phyloP scores from a whole-genome alignment of 306 rosid genomes.

The Trifolium subterraneum region DNA sequence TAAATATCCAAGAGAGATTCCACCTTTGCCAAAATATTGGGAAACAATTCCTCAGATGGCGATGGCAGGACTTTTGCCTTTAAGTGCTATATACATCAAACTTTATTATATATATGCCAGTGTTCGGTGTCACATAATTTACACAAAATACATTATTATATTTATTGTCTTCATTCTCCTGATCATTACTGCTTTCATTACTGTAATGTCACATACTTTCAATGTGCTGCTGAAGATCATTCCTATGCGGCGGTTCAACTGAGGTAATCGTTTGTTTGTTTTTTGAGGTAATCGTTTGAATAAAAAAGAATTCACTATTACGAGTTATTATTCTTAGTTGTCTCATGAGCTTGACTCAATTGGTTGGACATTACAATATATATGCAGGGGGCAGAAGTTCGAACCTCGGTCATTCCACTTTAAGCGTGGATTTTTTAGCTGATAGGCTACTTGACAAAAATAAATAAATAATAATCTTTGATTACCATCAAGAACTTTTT shows the following conservation, averaged over 20 bases:
- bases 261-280: constrained; percentile 45
- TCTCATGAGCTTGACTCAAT: too few relatives aligned
- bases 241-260: constrained; percentile 59
- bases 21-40: constrained; percentile 59
- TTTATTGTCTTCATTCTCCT: constrained; percentile 61
- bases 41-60: constrained; percentile 57
- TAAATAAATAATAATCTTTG: too few relatives aligned
- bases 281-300: too few relatives aligned
- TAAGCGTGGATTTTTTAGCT: too few relatives aligned
- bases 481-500: too few relatives aligned
- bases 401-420: too few relatives aligned
- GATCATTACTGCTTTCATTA: constrained; percentile 62
- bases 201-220: constrained; percentile 61
- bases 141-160: constrained; percentile 56
- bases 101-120: constrained; percentile 60
- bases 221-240: constrained; percentile 61
- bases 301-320: too few relatives aligned
- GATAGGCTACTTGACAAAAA: too few relatives aligned
- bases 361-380: too few relatives aligned
- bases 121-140: constrained; percentile 60
- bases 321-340: too few relatives aligned
- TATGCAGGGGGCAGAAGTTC: too few relatives aligned
- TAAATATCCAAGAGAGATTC: constrained; percentile 63
- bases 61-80: constrained; percentile 61
- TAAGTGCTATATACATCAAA: constrained; percentile 57